phyloP scores from a whole-genome alignment of 345 rosid genomes.

The Bruguiera parviflora region DNA sequence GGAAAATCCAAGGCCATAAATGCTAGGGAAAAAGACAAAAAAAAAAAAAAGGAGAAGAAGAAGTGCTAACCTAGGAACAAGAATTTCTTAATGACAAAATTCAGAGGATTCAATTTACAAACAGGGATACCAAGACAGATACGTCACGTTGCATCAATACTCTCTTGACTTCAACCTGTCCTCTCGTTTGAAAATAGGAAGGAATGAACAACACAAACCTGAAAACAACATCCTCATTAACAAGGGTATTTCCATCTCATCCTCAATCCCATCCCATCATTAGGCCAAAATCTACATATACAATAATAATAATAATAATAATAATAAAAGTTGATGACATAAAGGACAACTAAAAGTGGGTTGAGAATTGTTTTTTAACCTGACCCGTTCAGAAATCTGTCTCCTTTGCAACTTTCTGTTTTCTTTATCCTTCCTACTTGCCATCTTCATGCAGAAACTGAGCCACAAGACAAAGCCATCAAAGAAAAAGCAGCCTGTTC shows the following conservation, averaged over 20 bases:
- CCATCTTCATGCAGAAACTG: constrained; percentile 41
- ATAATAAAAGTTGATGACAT: background rate
- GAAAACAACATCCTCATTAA: background rate
- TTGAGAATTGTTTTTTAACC: background rate
- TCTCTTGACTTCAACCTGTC: background rate
- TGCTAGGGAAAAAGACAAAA: no score
- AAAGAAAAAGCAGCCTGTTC: constrained; percentile 81
- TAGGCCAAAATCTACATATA: no score
- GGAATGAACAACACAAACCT: background rate
- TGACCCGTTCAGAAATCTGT: no score
- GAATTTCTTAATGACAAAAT: background rate
- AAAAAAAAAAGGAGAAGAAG: no score
- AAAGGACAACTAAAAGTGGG: background rate
- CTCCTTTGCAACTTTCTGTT: no score
- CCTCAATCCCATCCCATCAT: background rate
- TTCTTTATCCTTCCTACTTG: background rate
- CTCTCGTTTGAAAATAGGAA: background rate
- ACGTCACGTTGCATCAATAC: background rate
- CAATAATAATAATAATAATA: background rate
- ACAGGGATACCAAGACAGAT: background rate
- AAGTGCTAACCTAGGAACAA: no score
- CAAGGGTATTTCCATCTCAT: background rate
- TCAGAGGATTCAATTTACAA: background rate
- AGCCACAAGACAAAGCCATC: constrained; percentile 67
- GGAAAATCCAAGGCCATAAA: no score